These are phyloP conservation scores for Globisporangium sylvaticum DNA, from an alignment of 352 stramenopile species.

Conservation along the genomic window DNA sequence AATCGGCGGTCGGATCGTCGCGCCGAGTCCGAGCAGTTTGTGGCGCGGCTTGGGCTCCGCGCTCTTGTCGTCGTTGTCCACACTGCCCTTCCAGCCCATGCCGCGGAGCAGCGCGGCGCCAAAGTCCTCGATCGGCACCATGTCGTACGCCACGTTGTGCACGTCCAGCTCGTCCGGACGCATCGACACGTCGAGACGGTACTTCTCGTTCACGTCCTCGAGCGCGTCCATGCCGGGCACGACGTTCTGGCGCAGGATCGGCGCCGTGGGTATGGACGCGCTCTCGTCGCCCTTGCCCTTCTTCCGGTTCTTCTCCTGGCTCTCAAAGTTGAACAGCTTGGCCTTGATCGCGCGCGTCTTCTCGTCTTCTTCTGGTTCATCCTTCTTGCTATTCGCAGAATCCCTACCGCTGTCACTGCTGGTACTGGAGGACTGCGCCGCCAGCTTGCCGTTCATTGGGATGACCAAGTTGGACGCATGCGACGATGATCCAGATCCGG, in stretches of 20 bases:
- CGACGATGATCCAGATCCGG: background rate
- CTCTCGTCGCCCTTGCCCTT: constrained; percentile 4
- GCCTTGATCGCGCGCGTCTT: constrained; percentile 22
- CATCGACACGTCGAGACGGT: constrained; percentile 74
- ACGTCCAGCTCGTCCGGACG: constrained; percentile 82
- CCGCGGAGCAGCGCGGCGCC: constrained; percentile 93
- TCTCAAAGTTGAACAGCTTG: constrained; percentile 38
- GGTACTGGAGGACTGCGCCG: background rate
- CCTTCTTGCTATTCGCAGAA: background rate
- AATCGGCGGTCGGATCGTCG: constrained; percentile 65
- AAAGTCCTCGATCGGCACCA: constrained; percentile 93
- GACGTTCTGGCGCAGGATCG: constrained; percentile 72
- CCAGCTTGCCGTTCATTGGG: constrained; percentile 22
- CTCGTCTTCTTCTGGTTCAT: constrained; percentile 1
- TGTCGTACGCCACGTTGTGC: constrained; percentile 80
- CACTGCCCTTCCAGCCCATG: constrained; percentile 95
- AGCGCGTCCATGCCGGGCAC: constrained; percentile 65
- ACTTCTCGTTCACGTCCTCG: constrained; percentile 77
- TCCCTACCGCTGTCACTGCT: background rate
- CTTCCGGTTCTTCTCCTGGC: constrained; percentile 18
- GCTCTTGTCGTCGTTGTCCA: constrained; percentile 41
- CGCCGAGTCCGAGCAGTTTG: constrained; percentile 91
- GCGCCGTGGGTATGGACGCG: constrained; percentile 16
- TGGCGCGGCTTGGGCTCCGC: constrained; percentile 74
- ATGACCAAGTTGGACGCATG: constrained; percentile 46